phyloP scores from a whole-genome alignment of 768 basidiomycete genomes.

The Boletus sp. region DNA sequence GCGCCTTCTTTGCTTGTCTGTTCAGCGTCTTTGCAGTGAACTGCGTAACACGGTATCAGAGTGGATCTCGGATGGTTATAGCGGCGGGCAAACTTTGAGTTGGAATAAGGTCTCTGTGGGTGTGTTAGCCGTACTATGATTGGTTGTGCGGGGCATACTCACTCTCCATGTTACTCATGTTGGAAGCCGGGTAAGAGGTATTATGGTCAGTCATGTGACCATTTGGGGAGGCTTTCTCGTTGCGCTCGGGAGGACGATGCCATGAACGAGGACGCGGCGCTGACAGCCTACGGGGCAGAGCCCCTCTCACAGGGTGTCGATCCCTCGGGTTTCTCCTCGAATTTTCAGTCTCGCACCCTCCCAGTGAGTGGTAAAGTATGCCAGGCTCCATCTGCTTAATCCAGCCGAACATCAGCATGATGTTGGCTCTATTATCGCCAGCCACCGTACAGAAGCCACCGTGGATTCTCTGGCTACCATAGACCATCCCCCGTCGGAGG shows the following conservation, averaged over 20 bases:
- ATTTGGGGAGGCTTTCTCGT: background rate
- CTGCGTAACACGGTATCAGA: conserved; percentile 40
- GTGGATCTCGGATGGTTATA: conserved; percentile 6
- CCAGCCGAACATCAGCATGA: conserved; percentile 19
- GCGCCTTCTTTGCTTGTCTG: conserved; percentile 94
- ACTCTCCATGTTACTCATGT: conserved; percentile 89
- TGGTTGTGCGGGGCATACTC: conserved; percentile 31
- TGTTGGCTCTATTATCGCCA: conserved; percentile 35
- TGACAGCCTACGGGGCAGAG: background rate
- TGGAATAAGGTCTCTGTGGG: conserved; percentile 92
- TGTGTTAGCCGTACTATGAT: background rate
- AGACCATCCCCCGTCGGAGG: conserved; percentile 39
- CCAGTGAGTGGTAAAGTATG: conserved; percentile 1
- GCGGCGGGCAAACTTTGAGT: conserved; percentile 68
- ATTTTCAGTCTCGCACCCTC: background rate
- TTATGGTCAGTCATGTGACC: conserved; percentile 11
- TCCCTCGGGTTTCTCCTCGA: background rate
- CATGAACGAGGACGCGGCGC: conserved; percentile 2
- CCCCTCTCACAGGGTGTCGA: background rate
- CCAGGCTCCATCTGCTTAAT: background rate
- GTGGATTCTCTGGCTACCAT: conserved; percentile 40
- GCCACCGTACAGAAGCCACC: conserved; percentile 30
- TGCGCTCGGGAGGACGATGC: background rate
- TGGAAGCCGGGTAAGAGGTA: background rate
- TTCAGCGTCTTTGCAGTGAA: conserved; percentile 97